Evolutionary conservation across 2,329 filamentous ascomycete genomes (phyloP).

Genomic region (Chrysosporium queenslandicum): DNA sequence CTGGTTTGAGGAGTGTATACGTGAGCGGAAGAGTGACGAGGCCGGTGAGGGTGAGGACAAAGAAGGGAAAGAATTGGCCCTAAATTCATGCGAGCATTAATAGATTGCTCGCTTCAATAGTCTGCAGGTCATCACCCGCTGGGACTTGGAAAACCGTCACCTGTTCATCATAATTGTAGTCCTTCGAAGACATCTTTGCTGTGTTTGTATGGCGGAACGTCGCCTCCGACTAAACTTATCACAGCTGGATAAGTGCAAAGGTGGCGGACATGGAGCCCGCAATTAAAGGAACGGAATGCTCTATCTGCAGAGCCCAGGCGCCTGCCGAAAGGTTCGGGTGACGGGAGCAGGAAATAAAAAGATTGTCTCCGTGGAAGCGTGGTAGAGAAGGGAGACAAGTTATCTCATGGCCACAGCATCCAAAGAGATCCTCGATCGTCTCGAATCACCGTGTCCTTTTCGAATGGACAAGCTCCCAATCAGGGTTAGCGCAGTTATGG

Average conservation of each 20-base stretch:
- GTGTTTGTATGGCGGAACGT: slow-evolving; percentile 1
- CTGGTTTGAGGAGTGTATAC: slow-evolving; percentile 73
- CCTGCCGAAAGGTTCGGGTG: not conserved
- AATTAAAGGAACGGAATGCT: not conserved
- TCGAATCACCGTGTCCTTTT: slow-evolving; percentile 12
- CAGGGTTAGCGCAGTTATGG: not conserved
- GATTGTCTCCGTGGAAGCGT: not conserved
- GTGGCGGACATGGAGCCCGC: slow-evolving; percentile 8
- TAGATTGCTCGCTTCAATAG: not conserved
- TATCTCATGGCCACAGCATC: not conserved
- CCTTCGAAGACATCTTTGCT: slow-evolving; percentile 61
- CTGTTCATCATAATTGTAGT: slow-evolving; percentile 98
- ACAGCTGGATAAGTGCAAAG: slow-evolving; percentile 7
- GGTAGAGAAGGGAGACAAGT: not conserved
- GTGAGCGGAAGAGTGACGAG: slow-evolving; percentile 85
- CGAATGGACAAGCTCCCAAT: not conserved
- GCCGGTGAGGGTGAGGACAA: slow-evolving; percentile 80
- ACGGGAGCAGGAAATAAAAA: not conserved
- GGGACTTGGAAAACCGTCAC: slow-evolving; percentile 33
- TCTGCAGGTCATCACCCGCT: not conserved
- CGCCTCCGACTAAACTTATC: slow-evolving; percentile 7
- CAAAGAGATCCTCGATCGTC: slow-evolving; percentile 1
- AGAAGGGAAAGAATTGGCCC: slow-evolving; percentile 98
- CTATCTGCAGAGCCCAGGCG: not conserved
- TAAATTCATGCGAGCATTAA: slow-evolving; percentile 28